Percentiles rank a stretch among this genome's conserved stretches.
phyloP scores from a whole-genome alignment of 257 asterid species.

The Cynanchum wilfordii region DNA sequence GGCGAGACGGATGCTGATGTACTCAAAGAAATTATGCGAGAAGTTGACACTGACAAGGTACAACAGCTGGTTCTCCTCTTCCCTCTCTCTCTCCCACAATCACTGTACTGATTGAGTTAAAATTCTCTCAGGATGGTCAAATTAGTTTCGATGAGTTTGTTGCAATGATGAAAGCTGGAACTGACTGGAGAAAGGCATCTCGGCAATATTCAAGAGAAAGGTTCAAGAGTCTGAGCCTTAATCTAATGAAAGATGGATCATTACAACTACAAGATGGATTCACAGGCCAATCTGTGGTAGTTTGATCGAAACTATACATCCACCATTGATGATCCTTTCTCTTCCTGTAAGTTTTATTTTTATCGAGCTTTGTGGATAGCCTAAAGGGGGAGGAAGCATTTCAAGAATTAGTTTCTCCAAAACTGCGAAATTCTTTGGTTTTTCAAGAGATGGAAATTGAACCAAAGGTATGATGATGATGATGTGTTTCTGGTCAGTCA shows the following conservation, averaged over 20 bases:
- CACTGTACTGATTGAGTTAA: slow-evolving; percentile 3
- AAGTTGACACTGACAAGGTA: slow-evolving; percentile 93
- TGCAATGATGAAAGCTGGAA: slow-evolving; percentile 91
- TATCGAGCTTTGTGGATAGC: background rate
- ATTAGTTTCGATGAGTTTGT: slow-evolving; percentile 82
- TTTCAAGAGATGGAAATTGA: background rate
- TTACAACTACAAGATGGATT: slow-evolving; percentile 76
- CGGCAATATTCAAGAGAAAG: slow-evolving; percentile 88
- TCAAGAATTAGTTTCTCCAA: background rate
- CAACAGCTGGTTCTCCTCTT: background rate
- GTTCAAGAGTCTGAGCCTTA: slow-evolving; percentile 84
- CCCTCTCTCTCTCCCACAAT: slow-evolving; percentile 2
- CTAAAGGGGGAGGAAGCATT: background rate
- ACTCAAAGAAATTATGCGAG: slow-evolving; percentile 67
- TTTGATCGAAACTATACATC: slow-evolving; percentile 29
- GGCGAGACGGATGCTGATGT: slow-evolving; percentile 62
- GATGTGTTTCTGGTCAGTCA: slow-evolving; percentile 9
- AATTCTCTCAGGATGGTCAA: slow-evolving; percentile 58
- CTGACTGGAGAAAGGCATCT: slow-evolving; percentile 94
- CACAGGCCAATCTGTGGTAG: slow-evolving; percentile 62
- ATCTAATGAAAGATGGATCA: slow-evolving; percentile 86
- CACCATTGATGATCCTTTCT: background rate
- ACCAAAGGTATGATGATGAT: background rate
- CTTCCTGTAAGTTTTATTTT: background rate
- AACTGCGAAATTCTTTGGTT: background rate